Conservation (phyloP, 371 early-diverging fungal genomes). For the Encephalitozoon romaleae region DNA sequence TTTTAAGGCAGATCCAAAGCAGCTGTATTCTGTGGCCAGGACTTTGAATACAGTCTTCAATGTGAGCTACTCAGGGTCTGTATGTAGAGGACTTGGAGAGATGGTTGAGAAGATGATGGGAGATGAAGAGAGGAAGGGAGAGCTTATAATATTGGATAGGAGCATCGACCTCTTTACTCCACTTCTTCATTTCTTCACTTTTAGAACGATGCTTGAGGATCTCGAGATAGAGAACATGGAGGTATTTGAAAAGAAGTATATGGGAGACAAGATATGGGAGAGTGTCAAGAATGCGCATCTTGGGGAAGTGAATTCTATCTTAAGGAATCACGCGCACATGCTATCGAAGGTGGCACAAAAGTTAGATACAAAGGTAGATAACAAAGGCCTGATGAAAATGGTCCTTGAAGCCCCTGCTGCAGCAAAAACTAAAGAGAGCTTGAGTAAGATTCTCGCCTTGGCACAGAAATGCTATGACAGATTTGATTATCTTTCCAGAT, state of each 20-base stretch:
- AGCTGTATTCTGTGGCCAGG: not conserved
- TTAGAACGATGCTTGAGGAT: slow-evolving; percentile 51
- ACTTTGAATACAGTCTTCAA: slow-evolving; percentile 21
- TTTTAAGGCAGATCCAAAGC: not conserved
- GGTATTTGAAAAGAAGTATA: slow-evolving; percentile 23
- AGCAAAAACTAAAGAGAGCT: slow-evolving; percentile 48
- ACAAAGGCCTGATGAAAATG: slow-evolving; percentile 49
- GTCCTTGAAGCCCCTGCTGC: slow-evolving; percentile 60
- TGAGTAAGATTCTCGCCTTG: slow-evolving; percentile 44
- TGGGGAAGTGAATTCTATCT: slow-evolving; percentile 51
- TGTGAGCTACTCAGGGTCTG: slow-evolving; percentile 11
- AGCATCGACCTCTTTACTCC: slow-evolving; percentile 57
- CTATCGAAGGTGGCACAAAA: slow-evolving; percentile 36
- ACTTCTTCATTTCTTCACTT: slow-evolving; percentile 58
- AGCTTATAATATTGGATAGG: slow-evolving; percentile 55
- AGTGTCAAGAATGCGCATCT: slow-evolving; percentile 55
- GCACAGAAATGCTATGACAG: slow-evolving; percentile 45
- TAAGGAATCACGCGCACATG: slow-evolving; percentile 43
- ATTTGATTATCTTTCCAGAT: slow-evolving; percentile 38
- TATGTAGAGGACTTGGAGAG: not conserved
- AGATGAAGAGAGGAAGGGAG: slow-evolving; percentile 1
- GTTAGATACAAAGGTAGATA: slow-evolving; percentile 43
- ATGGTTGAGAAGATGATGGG: not conserved
- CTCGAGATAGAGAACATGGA: slow-evolving; percentile 25
- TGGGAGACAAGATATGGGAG: slow-evolving; percentile 45